Conservation (phyloP, 768 basidiomycete genomes). For the Tulasnella calospora region DNA sequence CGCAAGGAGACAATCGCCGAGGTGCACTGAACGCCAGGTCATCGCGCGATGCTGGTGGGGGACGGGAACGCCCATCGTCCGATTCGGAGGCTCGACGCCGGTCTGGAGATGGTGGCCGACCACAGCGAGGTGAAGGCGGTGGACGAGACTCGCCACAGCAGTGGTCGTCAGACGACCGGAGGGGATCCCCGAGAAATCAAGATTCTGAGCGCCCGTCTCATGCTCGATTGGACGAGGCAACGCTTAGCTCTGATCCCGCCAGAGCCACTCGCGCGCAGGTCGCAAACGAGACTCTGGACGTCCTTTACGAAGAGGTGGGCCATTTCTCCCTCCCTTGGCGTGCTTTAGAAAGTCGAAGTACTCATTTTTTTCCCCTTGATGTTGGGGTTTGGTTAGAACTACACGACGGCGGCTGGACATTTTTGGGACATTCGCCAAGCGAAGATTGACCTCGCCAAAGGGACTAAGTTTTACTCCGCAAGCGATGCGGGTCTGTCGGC, state of each 20-base stretch:
- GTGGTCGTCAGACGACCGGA: neutral
- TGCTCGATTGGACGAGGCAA: conserved; percentile 11
- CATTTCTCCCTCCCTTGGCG: neutral
- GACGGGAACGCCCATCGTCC: neutral
- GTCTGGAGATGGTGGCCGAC: neutral
- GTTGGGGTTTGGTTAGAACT: neutral
- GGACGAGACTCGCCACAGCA: neutral
- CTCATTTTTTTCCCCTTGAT: neutral
- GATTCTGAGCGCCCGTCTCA: neutral
- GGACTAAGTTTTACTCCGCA: conserved; percentile 11
- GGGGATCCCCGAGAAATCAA: neutral
- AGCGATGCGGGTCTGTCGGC: neutral
- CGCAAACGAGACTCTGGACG: conserved; percentile 2
- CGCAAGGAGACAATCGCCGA: neutral
- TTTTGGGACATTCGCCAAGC: neutral
- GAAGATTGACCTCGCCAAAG: neutral
- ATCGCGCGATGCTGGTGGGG: neutral
- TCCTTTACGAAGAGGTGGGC: conserved; percentile 12
- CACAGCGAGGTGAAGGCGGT: neutral
- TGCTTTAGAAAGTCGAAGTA: neutral
- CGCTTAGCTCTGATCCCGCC: conserved; percentile 8
- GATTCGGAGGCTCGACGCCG: neutral
- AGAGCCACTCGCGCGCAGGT: neutral
- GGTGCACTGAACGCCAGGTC: neutral
- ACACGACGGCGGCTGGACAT: neutral